These are phyloP conservation scores for Pinus taeda DNA, from an alignment of 75 land plant genomes.

Conservation along the genomic window DNA sequence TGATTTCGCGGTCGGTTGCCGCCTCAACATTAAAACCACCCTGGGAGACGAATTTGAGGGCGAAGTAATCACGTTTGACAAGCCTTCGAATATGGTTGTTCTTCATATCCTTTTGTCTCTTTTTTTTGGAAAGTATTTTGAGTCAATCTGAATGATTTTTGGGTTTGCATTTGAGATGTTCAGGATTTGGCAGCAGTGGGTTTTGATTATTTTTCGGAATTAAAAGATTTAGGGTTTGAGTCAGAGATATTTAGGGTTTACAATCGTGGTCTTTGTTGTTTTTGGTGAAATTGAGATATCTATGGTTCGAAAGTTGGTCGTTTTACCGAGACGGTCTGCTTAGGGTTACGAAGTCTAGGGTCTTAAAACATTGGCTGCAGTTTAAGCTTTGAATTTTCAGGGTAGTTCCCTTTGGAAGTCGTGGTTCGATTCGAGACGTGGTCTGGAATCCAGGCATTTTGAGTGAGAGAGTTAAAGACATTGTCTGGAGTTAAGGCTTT, in stretches of 20 bases:
- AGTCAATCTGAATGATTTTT: neutral
- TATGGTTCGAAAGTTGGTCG: neutral
- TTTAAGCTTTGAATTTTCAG: neutral
- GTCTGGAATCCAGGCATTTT: neutral
- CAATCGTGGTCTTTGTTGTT: neutral
- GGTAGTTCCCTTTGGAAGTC: neutral
- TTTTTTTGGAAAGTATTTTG: no score
- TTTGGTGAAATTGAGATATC: neutral
- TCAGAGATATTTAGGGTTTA: neutral
- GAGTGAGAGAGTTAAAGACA: neutral
- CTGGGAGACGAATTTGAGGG: constrained; percentile 86
- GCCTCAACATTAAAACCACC: constrained; percentile 68
- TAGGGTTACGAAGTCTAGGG: neutral
- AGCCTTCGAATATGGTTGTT: constrained; percentile 72
- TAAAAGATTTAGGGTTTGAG: neutral
- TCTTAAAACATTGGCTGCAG: neutral
- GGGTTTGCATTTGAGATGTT: neutral
- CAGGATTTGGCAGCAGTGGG: neutral
- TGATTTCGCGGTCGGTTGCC: constrained; percentile 74
- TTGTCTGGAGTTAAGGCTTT: neutral
- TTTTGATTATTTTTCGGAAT: neutral
- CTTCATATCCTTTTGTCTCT: constrained; percentile 82
- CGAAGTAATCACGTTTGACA: constrained; percentile 78
- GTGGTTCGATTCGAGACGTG: neutral
- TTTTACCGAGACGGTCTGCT: neutral